Evolutionary conservation across 768 basidiomycete genomes (phyloP).

Genomic region (Serendipita sp.): DNA sequence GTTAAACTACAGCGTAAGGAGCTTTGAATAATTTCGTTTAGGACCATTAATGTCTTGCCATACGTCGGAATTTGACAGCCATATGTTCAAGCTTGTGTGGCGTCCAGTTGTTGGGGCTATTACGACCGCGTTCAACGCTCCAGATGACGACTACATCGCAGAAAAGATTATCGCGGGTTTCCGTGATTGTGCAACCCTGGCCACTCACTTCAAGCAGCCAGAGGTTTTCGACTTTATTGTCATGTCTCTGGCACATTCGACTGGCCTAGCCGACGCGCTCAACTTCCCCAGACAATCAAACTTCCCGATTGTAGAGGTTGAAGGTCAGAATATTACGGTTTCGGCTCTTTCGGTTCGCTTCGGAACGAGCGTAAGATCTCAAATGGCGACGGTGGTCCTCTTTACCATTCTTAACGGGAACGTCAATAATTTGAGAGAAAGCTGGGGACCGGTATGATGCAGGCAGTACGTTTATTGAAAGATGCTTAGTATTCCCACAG

Average conservation of each 20-base stretch:
- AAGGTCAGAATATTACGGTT: slow-evolving; percentile 76
- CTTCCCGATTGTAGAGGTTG: slow-evolving; percentile 79
- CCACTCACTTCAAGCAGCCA: slow-evolving; percentile 71
- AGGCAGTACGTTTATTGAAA: slow-evolving; percentile 10
- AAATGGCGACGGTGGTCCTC: slow-evolving; percentile 88
- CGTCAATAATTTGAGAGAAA: slow-evolving; percentile 81
- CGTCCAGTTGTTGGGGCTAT: slow-evolving; percentile 85
- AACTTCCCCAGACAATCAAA: slow-evolving; percentile 57
- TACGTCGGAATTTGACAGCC: slow-evolving; percentile 62
- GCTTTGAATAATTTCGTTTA: slow-evolving; percentile 15
- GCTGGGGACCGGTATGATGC: slow-evolving; percentile 65
- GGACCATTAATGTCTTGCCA: slow-evolving; percentile 63
- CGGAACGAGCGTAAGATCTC: slow-evolving; percentile 87
- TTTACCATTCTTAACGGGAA: slow-evolving; percentile 98
- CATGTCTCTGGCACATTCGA: slow-evolving; percentile 79
- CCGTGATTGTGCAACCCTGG: slow-evolving; percentile 86
- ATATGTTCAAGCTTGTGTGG: slow-evolving; percentile 93
- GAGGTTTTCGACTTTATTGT: slow-evolving; percentile 98
- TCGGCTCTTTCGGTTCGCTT: slow-evolving; percentile 86
- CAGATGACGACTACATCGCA: slow-evolving; percentile 93
- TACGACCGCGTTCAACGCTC: slow-evolving; percentile 86
- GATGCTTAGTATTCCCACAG: slow-evolving; percentile 23
- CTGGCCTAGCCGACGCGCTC: slow-evolving; percentile 63
- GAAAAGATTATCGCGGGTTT: slow-evolving; percentile 93
- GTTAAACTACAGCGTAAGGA: slow-evolving; percentile 12